phyloP scores from a whole-genome alignment of 1,284 basidiomycete genomes.

The Puccinia hordei region DNA sequence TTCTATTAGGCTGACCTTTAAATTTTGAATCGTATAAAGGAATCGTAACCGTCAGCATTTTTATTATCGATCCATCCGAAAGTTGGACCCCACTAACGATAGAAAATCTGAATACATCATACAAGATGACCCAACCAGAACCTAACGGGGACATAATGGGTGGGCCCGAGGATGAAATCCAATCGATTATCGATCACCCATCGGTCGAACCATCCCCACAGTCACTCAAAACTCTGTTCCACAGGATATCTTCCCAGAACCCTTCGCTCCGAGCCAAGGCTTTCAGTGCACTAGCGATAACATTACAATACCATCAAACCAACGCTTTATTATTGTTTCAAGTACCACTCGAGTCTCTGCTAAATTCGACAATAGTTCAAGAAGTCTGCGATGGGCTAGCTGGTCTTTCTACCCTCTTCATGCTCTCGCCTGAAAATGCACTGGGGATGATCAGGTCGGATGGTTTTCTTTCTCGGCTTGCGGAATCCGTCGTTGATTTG shows the following conservation, averaged over 20 bases:
- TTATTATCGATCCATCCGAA: too few relatives aligned
- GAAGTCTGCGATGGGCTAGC: conserved; percentile 18
- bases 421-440: conserved; percentile 5
- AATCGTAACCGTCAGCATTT: too few relatives aligned
- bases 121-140: too few relatives aligned
- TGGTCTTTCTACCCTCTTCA: conserved; percentile 9
- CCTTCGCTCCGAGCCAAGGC: conserved; percentile 2
- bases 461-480: conserved; percentile 24
- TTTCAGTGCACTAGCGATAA: conserved; percentile 20
- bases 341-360: conserved; percentile 7
- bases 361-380: conserved; percentile 19
- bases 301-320: conserved; percentile 2
- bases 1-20: too few relatives aligned
- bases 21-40: too few relatives aligned
- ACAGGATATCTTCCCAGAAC: background rate
- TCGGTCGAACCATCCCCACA: background rate
- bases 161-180: background rate
- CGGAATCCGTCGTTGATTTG: conserved; percentile 23
- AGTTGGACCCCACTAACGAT: too few relatives aligned
- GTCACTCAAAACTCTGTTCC: conserved; percentile 5
- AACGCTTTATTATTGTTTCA: background rate
- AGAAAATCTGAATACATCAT: too few relatives aligned
- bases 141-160: background rate
- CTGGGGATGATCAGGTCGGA: conserved; percentile 10
- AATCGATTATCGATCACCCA: conserved; percentile 22